phyloP scores from a whole-genome alignment of 2,329 filamentous ascomycete genomes.

The Verticillium isaacii region DNA sequence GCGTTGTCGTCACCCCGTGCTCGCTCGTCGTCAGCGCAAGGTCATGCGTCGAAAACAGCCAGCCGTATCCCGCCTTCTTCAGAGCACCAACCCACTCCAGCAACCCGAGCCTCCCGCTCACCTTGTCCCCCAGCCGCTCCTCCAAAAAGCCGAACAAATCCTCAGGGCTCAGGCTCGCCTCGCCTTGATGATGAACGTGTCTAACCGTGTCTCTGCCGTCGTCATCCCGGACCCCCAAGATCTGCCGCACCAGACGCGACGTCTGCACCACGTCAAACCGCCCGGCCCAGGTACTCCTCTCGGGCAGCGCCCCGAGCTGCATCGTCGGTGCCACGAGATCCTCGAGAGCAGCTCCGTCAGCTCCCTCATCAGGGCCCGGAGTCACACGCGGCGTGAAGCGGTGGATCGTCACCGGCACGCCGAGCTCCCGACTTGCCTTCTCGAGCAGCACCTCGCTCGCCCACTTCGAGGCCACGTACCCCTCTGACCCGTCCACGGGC shows the following conservation, averaged over 20 bases:
- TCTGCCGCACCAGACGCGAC: no score
- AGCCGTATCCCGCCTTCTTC: background rate
- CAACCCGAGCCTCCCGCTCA: background rate
- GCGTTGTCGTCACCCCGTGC: background rate
- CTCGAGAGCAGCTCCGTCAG: no score
- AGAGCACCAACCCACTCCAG: background rate
- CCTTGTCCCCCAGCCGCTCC: background rate
- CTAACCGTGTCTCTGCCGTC: background rate
- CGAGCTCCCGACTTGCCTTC: constrained; percentile 4
- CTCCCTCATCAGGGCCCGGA: no score
- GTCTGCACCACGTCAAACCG: no score
- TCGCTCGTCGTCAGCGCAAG: background rate
- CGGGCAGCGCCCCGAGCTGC: no score
- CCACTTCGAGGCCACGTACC: constrained; percentile 29
- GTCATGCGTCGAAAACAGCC: background rate
- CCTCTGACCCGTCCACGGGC: constrained; percentile 18
- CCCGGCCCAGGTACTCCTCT: no score
- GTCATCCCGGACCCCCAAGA: background rate
- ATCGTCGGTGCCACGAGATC: no score
- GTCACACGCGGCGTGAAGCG: constrained; percentile 7
- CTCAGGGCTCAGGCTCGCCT: background rate
- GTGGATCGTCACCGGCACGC: constrained; percentile 22
- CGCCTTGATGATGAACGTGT: background rate
- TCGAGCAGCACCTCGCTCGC: constrained; percentile 26
- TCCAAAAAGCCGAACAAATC: background rate